Evolutionary conservation across 202 grass and related monocot genomes (phyloP).

Genomic region (Eragrostis tef): DNA sequence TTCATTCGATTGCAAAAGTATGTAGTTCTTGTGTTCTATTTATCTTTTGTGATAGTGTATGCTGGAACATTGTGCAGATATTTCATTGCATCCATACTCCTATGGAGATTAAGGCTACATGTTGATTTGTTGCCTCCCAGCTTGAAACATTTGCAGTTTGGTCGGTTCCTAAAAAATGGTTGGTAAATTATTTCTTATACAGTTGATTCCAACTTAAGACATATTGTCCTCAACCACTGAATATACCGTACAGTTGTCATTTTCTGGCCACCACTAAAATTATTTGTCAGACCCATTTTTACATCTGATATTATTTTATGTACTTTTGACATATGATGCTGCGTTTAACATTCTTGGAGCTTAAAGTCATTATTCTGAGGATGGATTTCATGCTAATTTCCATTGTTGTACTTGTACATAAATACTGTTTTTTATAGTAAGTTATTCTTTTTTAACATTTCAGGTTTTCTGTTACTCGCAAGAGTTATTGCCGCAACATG

Average conservation of each 20-base stretch:
- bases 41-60: conserved; percentile 46
- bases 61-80: conserved; percentile 65
- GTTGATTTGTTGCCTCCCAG: conserved; percentile 71
- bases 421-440: conserved; percentile 20
- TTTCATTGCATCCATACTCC: conserved; percentile 73
- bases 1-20: conserved; percentile 17
- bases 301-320: no score
- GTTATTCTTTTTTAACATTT: conserved; percentile 20
- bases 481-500: conserved; percentile 85
- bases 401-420: neutral
- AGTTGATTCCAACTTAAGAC: neutral
- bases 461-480: conserved; percentile 73
- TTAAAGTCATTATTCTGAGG: neutral
- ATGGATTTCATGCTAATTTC: neutral
- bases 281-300: no score
- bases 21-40: conserved; percentile 44
- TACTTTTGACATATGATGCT: no score
- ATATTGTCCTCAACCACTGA: neutral
- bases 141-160: conserved; percentile 72
- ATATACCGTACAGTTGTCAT: neutral
- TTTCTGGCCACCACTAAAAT: neutral
- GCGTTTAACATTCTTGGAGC: no score
- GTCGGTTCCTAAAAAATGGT: conserved; percentile 92
- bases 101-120: conserved; percentile 68
- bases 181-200: conserved; percentile 52